Percentiles rank a stretch among this genome's conserved stretches.
These are phyloP conservation scores for Solanum sitiens DNA, from an alignment of 257 asterid genomes.

Conservation along the genomic window DNA sequence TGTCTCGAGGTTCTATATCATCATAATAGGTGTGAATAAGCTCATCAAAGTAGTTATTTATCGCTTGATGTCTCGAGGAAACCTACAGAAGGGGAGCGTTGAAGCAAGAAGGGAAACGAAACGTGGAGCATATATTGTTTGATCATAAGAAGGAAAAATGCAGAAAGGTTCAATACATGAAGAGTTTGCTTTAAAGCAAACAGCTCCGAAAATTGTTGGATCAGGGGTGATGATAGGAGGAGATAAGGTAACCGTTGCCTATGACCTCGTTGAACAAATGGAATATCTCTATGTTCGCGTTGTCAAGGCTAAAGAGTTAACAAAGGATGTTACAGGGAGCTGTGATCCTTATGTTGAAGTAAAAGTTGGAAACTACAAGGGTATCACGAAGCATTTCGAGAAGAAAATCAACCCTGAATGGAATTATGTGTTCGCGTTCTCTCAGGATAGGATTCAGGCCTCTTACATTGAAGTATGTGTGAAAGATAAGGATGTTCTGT, in stretches of 20 bases:
- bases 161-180: slow-evolving; percentile 27
- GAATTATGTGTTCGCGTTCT: slow-evolving; percentile 69
- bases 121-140: neutral
- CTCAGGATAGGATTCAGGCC: slow-evolving; percentile 70
- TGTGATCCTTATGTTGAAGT: slow-evolving; percentile 79
- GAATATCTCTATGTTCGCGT: slow-evolving; percentile 71
- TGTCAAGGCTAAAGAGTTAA: slow-evolving; percentile 58
- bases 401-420: slow-evolving; percentile 63
- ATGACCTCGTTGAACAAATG: slow-evolving; percentile 90
- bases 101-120: neutral
- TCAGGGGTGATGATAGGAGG: slow-evolving; percentile 56
- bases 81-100: neutral
- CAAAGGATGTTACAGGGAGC: slow-evolving; percentile 47
- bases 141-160: slow-evolving; percentile 22
- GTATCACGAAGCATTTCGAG: slow-evolving; percentile 63
- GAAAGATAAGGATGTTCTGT: slow-evolving; percentile 58
- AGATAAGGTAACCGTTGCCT: slow-evolving; percentile 53
- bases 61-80: neutral
- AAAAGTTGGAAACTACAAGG: slow-evolving; percentile 69
- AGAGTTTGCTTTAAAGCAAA: slow-evolving; percentile 66
- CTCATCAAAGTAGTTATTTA: neutral
- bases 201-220: slow-evolving; percentile 70
- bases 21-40: neutral
- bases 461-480: slow-evolving; percentile 50
- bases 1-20: neutral